Percentiles rank a stretch among this genome's conserved stretches.
phyloP scores from a whole-genome alignment of 305 asterid species.

The Solanum hybrid region DNA sequence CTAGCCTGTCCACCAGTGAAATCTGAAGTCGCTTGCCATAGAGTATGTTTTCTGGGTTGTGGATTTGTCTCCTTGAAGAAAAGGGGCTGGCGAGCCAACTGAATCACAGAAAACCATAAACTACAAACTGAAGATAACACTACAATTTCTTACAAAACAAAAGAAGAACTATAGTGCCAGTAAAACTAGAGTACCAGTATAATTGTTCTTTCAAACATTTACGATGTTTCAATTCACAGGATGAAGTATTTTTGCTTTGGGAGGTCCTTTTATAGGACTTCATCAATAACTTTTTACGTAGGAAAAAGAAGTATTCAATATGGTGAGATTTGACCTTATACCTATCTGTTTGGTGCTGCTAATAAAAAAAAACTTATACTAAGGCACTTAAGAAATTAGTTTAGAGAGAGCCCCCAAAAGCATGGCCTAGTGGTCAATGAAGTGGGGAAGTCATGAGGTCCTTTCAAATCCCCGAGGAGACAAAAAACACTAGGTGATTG shows the following conservation, averaged over 20 bases:
- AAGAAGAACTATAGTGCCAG: background rate
- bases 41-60: constrained; percentile 81
- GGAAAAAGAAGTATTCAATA: background rate
- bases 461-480: background rate
- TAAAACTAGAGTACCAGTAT: background rate
- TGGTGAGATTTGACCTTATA: background rate
- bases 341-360: background rate
- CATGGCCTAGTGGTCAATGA: background rate
- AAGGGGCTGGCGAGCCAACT: constrained; percentile 63
- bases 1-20: constrained; percentile 84
- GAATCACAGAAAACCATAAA: constrained; percentile 10
- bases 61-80: constrained; percentile 76
- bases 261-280: background rate
- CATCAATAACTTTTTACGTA: background rate
- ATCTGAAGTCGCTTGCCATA: constrained; percentile 70
- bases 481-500: background rate
- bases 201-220: background rate
- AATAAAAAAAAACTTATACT: background rate
- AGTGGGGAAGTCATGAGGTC: background rate
- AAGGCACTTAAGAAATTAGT: background rate
- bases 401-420: background rate
- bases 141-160: background rate
- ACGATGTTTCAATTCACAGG: background rate
- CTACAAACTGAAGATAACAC: background rate
- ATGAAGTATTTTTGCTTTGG: background rate